Conservation (phyloP, 2,329 filamentous ascomycete species). For the Chaetomium strumarium region DNA sequence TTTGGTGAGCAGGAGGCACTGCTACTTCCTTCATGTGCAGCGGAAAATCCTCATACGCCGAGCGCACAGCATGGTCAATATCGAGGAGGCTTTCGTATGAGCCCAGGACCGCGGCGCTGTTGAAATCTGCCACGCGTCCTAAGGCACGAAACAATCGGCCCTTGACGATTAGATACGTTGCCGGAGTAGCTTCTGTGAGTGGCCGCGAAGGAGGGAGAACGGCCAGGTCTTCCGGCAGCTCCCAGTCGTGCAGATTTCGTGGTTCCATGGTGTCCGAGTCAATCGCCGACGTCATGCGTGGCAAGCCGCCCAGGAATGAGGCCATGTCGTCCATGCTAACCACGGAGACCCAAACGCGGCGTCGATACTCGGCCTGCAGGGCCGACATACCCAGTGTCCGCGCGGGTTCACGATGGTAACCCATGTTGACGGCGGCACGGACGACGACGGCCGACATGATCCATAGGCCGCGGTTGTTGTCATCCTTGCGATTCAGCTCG, state of each 20-base stretch:
- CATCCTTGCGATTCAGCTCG: constrained; percentile 46
- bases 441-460: constrained; percentile 46
- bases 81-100: constrained; percentile 26
- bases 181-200: constrained; percentile 43
- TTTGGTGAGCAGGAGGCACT: neutral
- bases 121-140: constrained; percentile 41
- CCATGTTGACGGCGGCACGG: constrained; percentile 49
- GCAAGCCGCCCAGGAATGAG: constrained; percentile 47
- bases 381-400: constrained; percentile 32
- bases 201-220: constrained; percentile 42
- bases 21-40: constrained; percentile 17
- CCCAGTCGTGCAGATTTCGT: constrained; percentile 49
- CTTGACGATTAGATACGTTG: constrained; percentile 47
- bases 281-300: constrained; percentile 40
- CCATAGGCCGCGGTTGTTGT: constrained; percentile 46
- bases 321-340: constrained; percentile 46
- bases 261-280: constrained; percentile 45
- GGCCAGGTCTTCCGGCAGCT: constrained; percentile 44
- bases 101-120: constrained; percentile 7
- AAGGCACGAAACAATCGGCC: constrained; percentile 43
- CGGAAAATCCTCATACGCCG: constrained; percentile 18
- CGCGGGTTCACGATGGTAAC: constrained; percentile 44
- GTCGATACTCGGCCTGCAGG: constrained; percentile 42
- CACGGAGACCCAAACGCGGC: constrained; percentile 37
- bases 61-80: constrained; percentile 36